Conservation (phyloP, 371 early-diverging fungal species). For the Phascolomyces articulosus region DNA sequence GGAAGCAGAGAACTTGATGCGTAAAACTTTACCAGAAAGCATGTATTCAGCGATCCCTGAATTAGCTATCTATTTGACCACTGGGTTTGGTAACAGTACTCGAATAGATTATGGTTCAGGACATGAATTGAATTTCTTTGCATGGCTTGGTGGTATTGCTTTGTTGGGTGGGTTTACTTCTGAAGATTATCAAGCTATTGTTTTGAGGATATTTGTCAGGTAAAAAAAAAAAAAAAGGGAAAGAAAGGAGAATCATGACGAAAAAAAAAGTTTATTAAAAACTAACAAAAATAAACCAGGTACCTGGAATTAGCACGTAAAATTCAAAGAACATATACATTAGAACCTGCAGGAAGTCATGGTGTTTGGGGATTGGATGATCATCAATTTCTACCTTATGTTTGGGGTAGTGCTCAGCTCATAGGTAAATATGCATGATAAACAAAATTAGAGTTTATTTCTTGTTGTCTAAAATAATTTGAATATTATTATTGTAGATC, state of each 20-base stretch:
- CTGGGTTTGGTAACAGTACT: slow-evolving; percentile 90
- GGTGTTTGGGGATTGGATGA: slow-evolving; percentile 99
- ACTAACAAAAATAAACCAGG: slow-evolving; percentile 18
- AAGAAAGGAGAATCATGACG: slow-evolving; percentile 22
- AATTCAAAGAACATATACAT: slow-evolving; percentile 86
- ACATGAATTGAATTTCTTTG: slow-evolving; percentile 96
- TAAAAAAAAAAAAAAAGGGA: slow-evolving; percentile 49
- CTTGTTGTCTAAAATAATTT: too few relatives aligned
- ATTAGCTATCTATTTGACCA: slow-evolving; percentile 76
- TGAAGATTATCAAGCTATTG: slow-evolving; percentile 73
- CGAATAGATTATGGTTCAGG: slow-evolving; percentile 99
- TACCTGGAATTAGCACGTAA: slow-evolving; percentile 87
- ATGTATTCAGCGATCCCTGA: slow-evolving; percentile 65
- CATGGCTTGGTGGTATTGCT: slow-evolving; percentile 83
- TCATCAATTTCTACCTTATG: slow-evolving; percentile 96
- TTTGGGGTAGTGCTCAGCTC: slow-evolving; percentile 93
- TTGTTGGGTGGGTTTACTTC: slow-evolving; percentile 63
- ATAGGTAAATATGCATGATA: slow-evolving; percentile 32
- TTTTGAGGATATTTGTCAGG: slow-evolving; percentile 74
- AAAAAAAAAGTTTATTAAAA: not conserved
- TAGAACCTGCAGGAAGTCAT: slow-evolving; percentile 99
- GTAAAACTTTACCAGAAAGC: slow-evolving; percentile 35
- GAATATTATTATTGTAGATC: too few relatives aligned
- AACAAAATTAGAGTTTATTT: too few relatives aligned
- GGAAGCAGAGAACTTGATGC: slow-evolving; percentile 29